These are phyloP conservation scores for Nannizziopsis arthrosporioides DNA, from an alignment of 2,329 filamentous ascomycete species.

Conservation along the genomic window DNA sequence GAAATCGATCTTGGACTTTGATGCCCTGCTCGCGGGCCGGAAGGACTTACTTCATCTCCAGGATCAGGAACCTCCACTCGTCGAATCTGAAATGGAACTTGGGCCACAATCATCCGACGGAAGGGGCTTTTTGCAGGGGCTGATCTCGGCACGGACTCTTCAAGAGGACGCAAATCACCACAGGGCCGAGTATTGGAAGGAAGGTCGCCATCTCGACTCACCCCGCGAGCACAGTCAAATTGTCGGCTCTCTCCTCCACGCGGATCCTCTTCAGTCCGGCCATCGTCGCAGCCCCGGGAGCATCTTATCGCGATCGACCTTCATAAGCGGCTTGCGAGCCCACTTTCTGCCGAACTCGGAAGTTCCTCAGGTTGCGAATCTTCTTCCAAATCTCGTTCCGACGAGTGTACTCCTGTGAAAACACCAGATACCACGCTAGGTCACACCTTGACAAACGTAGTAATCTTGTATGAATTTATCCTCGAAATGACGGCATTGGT, in stretches of 20 bases:
- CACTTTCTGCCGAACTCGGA: constrained; percentile 19
- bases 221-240: constrained; percentile 14
- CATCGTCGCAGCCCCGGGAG: constrained; percentile 49
- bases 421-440: constrained; percentile 46
- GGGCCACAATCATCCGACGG: constrained; percentile 12
- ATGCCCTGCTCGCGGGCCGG: constrained; percentile 56
- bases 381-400: constrained; percentile 2
- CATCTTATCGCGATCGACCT: constrained; percentile 28
- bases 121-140: constrained; percentile 7
- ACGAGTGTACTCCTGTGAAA: constrained; percentile 2
- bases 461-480: constrained; percentile 68
- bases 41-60: constrained; percentile 26
- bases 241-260: constrained; percentile 18
- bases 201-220: constrained; percentile 11
- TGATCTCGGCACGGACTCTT: constrained; percentile 14
- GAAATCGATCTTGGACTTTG: constrained; percentile 56
- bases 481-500: constrained; percentile 64
- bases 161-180: constrained; percentile 20
- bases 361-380: not conserved
- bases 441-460: constrained; percentile 66
- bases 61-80: not conserved
- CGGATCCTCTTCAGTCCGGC: constrained; percentile 29
- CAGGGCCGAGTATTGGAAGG: constrained; percentile 12
- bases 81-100: not conserved
- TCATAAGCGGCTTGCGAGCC: constrained; percentile 26